Base-by-base conservation (phyloP, 352 stramenopile genomes). In the Hyaloperonospora brassicae region DNA sequence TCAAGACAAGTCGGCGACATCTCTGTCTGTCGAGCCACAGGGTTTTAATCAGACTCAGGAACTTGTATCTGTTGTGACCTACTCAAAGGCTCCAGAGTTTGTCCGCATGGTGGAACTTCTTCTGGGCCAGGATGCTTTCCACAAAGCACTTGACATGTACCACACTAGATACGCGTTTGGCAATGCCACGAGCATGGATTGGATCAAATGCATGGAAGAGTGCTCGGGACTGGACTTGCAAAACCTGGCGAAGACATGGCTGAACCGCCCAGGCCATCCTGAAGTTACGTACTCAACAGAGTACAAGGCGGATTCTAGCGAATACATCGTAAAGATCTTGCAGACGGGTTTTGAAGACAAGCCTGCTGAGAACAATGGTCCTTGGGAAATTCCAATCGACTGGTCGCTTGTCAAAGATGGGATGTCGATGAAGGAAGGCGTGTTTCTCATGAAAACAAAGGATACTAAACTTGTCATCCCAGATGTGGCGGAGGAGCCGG, bases 31-130 rank as follows among this genome's bases (percentile, higher is more conserved):
- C 9, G 79, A 89, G 50, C 79, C 79, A 0, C 71, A 86, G 52
- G 79, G 78, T 12, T 88, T 88, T 55, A 88, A 88, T 65, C 76
- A 86, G 54, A 88, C 79, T 5, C 79, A 89, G 49, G 79, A 89
- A 38, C 70, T 89, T n/a, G 63, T 89, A 17, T 87, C 76, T 27
- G 79, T 73, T 31, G 77, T 89, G 23, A 89, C 79, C 0, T 89
- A 89, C 67, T 84, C 74, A 41, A 89, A 89, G 66, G 76, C 79
- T 13, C 79, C 79, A 7, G 79, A 89, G 49, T 83, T 89, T 53
- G 79, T 89, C 54, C 76, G 79, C 43, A 89, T 89, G 79, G 73
- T 86, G 22, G 58, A 89, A 52, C 62, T 89, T 31, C 73, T 89
- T 11, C 35, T 87, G 34, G 76, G 76, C 38, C 61, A 85, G 14